Evolutionary conservation across 768 basidiomycete species (phyloP).

Genomic region (Pleurotus giganteus): DNA sequence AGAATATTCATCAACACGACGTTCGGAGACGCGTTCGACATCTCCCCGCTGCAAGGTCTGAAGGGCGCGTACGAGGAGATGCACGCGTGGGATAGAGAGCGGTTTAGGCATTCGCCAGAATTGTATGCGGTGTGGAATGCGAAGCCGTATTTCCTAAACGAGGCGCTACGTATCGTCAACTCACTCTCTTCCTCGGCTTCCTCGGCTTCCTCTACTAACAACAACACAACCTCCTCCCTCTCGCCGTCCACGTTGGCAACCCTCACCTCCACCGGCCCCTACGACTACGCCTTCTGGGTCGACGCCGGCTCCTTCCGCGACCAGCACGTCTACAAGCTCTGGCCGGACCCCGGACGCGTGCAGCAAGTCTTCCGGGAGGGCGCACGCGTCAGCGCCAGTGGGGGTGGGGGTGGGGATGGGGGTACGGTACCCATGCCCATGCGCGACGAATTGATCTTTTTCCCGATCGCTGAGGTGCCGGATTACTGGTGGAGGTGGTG

Average conservation of each 20-base stretch:
- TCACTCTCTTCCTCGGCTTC: not conserved
- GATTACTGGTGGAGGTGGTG: conserved; percentile 28
- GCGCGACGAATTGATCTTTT: conserved; percentile 46
- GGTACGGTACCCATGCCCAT: conserved; percentile 9
- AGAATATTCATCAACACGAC: conserved; percentile 44
- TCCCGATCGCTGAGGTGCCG: conserved; percentile 41
- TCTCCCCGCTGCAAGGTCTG: conserved; percentile 41
- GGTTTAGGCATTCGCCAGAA: conserved; percentile 38
- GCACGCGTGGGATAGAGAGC: conserved; percentile 46
- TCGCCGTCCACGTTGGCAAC: not conserved
- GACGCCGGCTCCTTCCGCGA: conserved; percentile 54
- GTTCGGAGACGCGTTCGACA: conserved; percentile 42
- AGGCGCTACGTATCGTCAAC: conserved; percentile 29
- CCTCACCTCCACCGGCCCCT: conserved; percentile 17
- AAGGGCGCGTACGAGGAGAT: conserved; percentile 35
- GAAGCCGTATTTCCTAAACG: conserved; percentile 48
- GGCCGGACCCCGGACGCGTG: conserved; percentile 45
- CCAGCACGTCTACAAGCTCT: conserved; percentile 39
- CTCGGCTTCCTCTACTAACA: no score
- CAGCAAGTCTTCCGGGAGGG: conserved; percentile 38
- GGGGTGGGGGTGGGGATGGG: conserved; percentile 17
- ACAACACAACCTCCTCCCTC: no score
- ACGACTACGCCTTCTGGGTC: conserved; percentile 57
- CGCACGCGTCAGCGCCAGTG: no score
- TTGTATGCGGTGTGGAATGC: conserved; percentile 57